Conservation (phyloP, 2,329 filamentous ascomycete species). For the Exophiala sp. region DNA sequence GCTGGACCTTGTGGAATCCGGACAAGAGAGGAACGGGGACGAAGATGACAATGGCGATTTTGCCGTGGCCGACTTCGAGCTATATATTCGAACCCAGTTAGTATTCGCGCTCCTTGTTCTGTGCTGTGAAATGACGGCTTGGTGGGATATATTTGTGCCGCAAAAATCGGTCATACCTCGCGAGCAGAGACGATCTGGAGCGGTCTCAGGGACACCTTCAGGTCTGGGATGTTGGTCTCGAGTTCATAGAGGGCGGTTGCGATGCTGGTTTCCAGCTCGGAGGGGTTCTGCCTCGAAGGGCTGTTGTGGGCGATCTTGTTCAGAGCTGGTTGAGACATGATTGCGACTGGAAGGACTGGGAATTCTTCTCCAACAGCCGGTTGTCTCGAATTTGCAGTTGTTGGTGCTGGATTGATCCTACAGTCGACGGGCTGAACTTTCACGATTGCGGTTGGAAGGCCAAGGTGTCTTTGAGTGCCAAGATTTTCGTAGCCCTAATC, state of each 20-base stretch:
- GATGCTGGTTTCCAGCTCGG: constrained; percentile 95
- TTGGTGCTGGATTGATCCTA: constrained; percentile 6
- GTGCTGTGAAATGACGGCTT: background rate
- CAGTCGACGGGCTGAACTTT: constrained; percentile 3
- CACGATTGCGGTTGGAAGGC: constrained; percentile 4
- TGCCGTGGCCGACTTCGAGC: constrained; percentile 99
- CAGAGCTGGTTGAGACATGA: constrained; percentile 60
- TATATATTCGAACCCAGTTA: constrained; percentile 45
- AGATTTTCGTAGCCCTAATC: constrained; percentile 19
- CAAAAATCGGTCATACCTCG: constrained; percentile 65
- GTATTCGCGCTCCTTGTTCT: constrained; percentile 5
- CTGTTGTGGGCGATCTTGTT: constrained; percentile 99
- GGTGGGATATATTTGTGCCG: background rate
- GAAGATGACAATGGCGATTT: constrained; percentile 99
- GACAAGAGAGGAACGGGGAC: constrained; percentile 97
- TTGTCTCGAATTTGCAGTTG: constrained; percentile 21
- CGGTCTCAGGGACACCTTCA: constrained; percentile 91
- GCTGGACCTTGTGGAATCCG: constrained; percentile 99
- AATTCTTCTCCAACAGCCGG: constrained; percentile 13
- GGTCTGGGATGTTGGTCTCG: constrained; percentile 98
- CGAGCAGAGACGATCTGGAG: constrained; percentile 98
- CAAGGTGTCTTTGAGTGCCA: constrained; percentile 8
- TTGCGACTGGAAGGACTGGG: constrained; percentile 36
- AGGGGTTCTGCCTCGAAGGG: constrained; percentile 91
- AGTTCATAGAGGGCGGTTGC: constrained; percentile 97